phyloP scores from a whole-genome alignment of 1,284 basidiomycete species.

The Takashimella koratensis region DNA sequence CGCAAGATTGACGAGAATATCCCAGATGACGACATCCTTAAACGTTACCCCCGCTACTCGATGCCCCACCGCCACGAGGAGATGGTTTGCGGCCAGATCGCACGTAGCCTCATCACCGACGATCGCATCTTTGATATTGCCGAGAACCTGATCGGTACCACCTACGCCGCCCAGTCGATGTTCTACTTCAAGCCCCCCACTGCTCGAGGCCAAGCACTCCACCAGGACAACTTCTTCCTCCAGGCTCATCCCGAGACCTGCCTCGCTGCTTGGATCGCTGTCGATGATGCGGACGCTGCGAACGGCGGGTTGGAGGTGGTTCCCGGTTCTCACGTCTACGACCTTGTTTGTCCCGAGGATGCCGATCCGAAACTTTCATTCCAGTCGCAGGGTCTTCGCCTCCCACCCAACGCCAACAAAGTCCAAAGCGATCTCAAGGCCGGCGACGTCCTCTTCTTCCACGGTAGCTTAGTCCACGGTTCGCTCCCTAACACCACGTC shows the following conservation, averaged over 20 bases:
- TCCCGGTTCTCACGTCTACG: conserved; percentile 9
- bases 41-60: conserved; percentile 5
- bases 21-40: conserved; percentile 6
- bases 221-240: conserved; percentile 12
- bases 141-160: conserved; percentile 1
- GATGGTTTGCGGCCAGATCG: neutral
- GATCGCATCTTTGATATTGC: conserved; percentile 4
- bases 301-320: conserved; percentile 11
- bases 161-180: conserved; percentile 12
- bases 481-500: conserved; percentile 7
- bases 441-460: conserved; percentile 13
- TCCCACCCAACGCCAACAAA: neutral
- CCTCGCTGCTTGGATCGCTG: conserved; percentile 13
- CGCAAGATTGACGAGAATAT: too few species aligned
- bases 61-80: conserved; percentile 8
- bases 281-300: conserved; percentile 7
- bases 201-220: conserved; percentile 14
- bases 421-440: conserved; percentile 8
- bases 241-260: conserved; percentile 12
- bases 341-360: conserved; percentile 5
- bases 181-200: conserved; percentile 16
- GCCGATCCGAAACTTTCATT: conserved; percentile 4
- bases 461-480: conserved; percentile 11
- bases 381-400: neutral
- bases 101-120: conserved; percentile 3